Evolutionary conservation across 805 yeast genomes (phyloP).

Genomic region (Candida insectorum): DNA sequence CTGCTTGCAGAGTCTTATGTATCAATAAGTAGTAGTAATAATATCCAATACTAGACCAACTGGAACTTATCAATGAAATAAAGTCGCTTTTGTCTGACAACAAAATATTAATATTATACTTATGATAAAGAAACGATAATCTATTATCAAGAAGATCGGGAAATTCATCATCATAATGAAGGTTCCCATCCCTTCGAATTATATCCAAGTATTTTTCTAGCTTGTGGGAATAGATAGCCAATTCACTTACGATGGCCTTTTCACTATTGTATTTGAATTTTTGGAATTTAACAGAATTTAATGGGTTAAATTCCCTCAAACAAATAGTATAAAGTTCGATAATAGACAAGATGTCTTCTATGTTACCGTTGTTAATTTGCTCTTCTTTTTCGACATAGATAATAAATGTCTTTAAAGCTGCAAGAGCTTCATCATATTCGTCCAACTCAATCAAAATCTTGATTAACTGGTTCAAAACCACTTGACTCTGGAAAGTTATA

Average conservation of each 20-base stretch:
- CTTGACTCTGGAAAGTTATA: slow-evolving; percentile 36
- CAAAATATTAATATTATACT: slow-evolving; percentile 30
- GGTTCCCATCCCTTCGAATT: slow-evolving; percentile 19
- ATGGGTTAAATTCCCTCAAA: slow-evolving; percentile 33
- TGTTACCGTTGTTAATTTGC: slow-evolving; percentile 25
- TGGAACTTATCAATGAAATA: slow-evolving; percentile 23
- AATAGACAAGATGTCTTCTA: slow-evolving; percentile 29
- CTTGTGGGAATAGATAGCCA: slow-evolving; percentile 15
- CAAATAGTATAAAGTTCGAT: slow-evolving; percentile 32
- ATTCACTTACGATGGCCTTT: slow-evolving; percentile 17
- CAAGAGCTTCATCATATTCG: slow-evolving; percentile 43
- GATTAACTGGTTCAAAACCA: slow-evolving; percentile 29
- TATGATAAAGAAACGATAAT: slow-evolving; percentile 34
- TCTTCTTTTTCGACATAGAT: slow-evolving; percentile 31
- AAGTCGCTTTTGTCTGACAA: slow-evolving; percentile 24
- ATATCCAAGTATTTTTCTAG: slow-evolving; percentile 23
- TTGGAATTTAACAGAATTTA: slow-evolving; percentile 20
- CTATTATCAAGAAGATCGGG: slow-evolving; percentile 11
- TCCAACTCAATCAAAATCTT: slow-evolving; percentile 27
- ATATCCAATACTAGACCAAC: slow-evolving; percentile 36
- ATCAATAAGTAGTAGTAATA: slow-evolving; percentile 25
- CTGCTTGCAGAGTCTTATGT: slow-evolving; percentile 16
- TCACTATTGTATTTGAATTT: slow-evolving; percentile 24
- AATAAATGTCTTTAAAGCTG: slow-evolving; percentile 37
- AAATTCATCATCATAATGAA: slow-evolving; percentile 25